Evolutionary conservation across 352 stramenopile genomes (phyloP).

Genomic region (Globisporangium mamillatum): DNA sequence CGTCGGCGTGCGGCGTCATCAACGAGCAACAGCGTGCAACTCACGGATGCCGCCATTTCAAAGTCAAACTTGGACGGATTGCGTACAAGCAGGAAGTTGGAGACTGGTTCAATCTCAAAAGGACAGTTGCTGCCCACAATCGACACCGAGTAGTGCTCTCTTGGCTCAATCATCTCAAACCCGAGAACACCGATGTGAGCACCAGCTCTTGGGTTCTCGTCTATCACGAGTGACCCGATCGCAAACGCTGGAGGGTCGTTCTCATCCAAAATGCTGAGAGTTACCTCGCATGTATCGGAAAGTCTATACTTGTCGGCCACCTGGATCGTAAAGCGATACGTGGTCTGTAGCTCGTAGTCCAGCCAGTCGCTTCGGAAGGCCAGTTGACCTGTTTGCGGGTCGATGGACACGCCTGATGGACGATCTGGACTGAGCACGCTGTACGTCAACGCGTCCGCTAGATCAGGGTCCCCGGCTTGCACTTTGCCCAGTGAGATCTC

Average conservation of each 20-base stretch:
- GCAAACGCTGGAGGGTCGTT: conserved; percentile 13
- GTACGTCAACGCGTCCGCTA: conserved; percentile 18
- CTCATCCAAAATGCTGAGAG: neutral
- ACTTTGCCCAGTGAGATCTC: neutral
- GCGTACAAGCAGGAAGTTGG: conserved; percentile 6
- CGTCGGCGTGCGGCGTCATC: neutral
- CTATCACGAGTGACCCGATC: neutral
- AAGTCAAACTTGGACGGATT: conserved; percentile 17
- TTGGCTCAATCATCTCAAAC: conserved; percentile 7
- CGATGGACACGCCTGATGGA: conserved; percentile 26
- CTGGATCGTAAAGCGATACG: conserved; percentile 18
- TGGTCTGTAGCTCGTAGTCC: conserved; percentile 25
- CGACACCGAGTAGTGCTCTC: conserved; percentile 13
- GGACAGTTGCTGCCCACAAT: conserved; percentile 23
- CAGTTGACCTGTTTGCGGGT: conserved; percentile 23
- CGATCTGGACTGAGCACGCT: conserved; percentile 19
- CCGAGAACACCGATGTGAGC: neutral
- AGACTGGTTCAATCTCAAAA: conserved; percentile 16
- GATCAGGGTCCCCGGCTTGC: conserved; percentile 7
- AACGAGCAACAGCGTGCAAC: conserved; percentile 10
- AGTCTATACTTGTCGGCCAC: conserved; percentile 22
- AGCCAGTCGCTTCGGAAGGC: conserved; percentile 27
- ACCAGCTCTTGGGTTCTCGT: conserved; percentile 7
- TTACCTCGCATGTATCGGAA: conserved; percentile 4
- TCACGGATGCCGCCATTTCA: conserved; percentile 4